Evolutionary conservation across 2,329 filamentous ascomycete genomes (phyloP).

Genomic region (Botrytis deweyae): DNA sequence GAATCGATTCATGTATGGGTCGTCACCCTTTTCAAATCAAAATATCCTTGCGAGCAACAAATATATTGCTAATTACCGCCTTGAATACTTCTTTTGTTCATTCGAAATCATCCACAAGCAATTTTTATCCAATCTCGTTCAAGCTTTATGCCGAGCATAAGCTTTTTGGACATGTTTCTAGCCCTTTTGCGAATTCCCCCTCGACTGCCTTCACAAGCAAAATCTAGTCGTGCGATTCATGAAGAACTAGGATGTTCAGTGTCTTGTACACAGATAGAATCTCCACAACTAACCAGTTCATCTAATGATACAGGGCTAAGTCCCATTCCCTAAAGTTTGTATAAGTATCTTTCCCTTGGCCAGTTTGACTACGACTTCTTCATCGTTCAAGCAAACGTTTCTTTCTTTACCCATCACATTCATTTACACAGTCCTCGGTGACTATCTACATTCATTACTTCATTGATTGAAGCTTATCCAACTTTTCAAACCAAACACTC

Average conservation of each 20-base stretch:
- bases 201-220: background rate
- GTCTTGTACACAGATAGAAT: background rate
- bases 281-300: conserved; percentile 5
- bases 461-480: conserved; percentile 21
- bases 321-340: background rate
- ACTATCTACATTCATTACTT: conserved; percentile 20
- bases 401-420: conserved; percentile 20
- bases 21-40: conserved; percentile 5
- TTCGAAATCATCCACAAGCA: background rate
- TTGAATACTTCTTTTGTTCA: background rate
- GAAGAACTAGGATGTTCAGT: background rate
- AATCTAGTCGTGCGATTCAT: background rate
- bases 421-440: conserved; percentile 20
- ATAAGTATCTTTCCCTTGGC: conserved; percentile 18
- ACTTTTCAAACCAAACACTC: background rate
- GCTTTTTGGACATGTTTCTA: background rate
- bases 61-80: conserved; percentile 20
- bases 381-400: conserved; percentile 17
- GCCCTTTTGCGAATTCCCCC: background rate
- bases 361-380: background rate
- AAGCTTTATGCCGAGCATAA: conserved; percentile 2
- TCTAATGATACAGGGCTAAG: background rate
- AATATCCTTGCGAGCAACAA: conserved; percentile 15
- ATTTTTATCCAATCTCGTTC: background rate
- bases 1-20: background rate